Base-by-base conservation (phyloP, 2,329 filamentous ascomycete species). In the Byssoonygena ceratinophila region DNA sequence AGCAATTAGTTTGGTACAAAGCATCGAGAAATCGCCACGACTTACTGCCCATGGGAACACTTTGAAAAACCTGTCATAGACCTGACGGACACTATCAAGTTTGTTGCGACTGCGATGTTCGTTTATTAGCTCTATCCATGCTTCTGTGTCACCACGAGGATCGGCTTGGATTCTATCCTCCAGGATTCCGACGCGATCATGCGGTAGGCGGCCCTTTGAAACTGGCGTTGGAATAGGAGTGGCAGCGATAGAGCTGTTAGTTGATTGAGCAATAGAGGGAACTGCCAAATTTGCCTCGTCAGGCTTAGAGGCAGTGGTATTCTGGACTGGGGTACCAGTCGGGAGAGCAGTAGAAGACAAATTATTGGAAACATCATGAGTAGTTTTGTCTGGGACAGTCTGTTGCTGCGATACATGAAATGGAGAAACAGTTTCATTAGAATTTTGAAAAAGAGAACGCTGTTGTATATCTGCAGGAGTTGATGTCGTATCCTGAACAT, bases 121-220 rank as follows among this genome's bases (percentile, higher is more conserved):
- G 59, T 80, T 79, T 65, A 98, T 91, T 65, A 98, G 76, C 59
- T 80, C 79, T 62, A 94, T 73, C 92, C 92, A 98, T 29, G 91
- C 88, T 66, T 92, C 86, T 69, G 92, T 81, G 61, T 96, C 90
- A 63, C 91, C 92, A 62, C 88, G 85, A 14, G 91, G 87, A 65
- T 98, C 92, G 64, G 96, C 87, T 66, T 85, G 84, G 67, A 97
- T 85, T 64, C 91, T 83, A 67, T 92, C 87, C 73, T 98, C 91
- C 63, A 97, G 76, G 54, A 90, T 80, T 54, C 84, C 82, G 61
- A 91, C 77, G 58, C 79, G 80, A 70, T 94, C 85, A 70, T 84
- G 79, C 52, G 84, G 81, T 57, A 84, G 71, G 57, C 82, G 78
- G 59, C 77, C 73, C 64, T 69, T 73, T 55, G 70, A 65, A 40